Percentiles rank a stretch among this genome's conserved stretches.
Evolutionary conservation across 371 early-diverging fungal species (phyloP).

Genomic region (Smittium mucronatum): DNA sequence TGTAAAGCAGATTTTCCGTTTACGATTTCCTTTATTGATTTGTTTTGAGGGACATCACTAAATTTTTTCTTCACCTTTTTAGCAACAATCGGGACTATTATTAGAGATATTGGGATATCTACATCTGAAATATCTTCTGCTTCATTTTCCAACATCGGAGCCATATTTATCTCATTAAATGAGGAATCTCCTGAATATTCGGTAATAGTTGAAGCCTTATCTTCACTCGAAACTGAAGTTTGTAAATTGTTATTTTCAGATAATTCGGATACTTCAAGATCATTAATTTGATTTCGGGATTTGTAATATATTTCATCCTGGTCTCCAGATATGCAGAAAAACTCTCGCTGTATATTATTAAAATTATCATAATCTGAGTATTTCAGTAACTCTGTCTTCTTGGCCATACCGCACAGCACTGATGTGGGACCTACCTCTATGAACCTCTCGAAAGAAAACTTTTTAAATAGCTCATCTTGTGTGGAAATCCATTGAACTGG

Average conservation of each 20-base stretch:
- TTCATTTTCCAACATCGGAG: constrained; percentile 39
- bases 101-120: constrained; percentile 57
- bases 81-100: constrained; percentile 65
- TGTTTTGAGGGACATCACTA: constrained; percentile 59
- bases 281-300: constrained; percentile 45
- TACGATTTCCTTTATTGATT: constrained; percentile 82
- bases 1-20: constrained; percentile 88
- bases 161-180: not conserved
- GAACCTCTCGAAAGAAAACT: constrained; percentile 66
- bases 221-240: constrained; percentile 17
- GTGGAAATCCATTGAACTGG: constrained; percentile 95
- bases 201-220: not conserved
- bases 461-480: constrained; percentile 74
- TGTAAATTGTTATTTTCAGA: constrained; percentile 38
- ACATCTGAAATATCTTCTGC: constrained; percentile 48
- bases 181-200: not conserved
- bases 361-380: constrained; percentile 85
- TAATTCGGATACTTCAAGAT: constrained; percentile 32
- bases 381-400: constrained; percentile 78
- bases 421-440: constrained; percentile 88
- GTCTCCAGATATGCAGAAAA: constrained; percentile 67
- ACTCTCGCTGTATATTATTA: constrained; percentile 63
- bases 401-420: constrained; percentile 85
- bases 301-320: constrained; percentile 78
- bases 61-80: constrained; percentile 81